Percentiles rank a stretch among this genome's conserved stretches.
phyloP scores from a whole-genome alignment of 2,329 filamentous ascomycete genomes.

The Colletotrichum aenigma region DNA sequence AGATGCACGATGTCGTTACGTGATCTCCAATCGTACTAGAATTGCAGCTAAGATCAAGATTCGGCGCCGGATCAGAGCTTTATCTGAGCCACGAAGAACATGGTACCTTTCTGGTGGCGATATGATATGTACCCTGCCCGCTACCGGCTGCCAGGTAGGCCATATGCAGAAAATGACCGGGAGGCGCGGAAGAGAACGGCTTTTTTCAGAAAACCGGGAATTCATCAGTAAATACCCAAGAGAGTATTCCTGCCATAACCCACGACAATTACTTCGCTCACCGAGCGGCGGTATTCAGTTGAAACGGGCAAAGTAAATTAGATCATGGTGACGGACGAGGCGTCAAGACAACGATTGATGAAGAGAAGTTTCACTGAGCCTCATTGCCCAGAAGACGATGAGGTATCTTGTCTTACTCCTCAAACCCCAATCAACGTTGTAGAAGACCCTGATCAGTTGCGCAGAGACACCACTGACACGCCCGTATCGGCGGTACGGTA shows the following conservation, averaged over 20 bases:
- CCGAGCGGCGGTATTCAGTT: neutral
- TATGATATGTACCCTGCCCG: neutral
- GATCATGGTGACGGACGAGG: conserved; percentile 36
- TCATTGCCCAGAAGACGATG: neutral
- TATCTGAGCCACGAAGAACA: neutral
- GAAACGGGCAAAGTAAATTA: neutral
- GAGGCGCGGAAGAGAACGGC: neutral
- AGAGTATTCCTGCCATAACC: neutral
- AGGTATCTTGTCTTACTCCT: neutral
- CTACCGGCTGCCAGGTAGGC: neutral
- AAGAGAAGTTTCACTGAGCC: neutral
- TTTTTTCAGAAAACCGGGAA: neutral
- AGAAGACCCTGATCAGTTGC: neutral
- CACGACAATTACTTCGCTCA: neutral
- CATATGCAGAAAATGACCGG: neutral
- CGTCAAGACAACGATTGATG: conserved; percentile 13
- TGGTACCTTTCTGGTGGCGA: neutral
- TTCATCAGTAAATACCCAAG: neutral
- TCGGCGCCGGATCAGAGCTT: neutral
- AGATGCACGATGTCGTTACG: neutral
- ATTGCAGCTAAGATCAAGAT: neutral
- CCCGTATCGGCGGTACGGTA: neutral
- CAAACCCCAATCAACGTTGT: neutral
- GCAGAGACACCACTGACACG: neutral
- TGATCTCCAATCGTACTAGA: neutral